Conservation (phyloP, 257 asterid species). For the Misopates orontium region DNA sequence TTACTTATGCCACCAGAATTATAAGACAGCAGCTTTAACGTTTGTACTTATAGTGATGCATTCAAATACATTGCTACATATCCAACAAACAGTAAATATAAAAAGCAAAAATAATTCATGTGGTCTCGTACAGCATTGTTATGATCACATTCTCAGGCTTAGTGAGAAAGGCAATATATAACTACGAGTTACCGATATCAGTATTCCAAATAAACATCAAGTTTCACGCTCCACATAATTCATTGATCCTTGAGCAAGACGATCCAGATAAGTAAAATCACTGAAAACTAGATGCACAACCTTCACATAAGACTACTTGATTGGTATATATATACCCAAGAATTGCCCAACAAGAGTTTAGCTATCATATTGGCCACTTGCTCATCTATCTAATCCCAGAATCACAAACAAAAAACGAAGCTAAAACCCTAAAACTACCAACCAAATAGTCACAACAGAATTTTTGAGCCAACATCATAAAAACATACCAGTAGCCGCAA, state of each 20-base stretch:
- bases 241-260: conserved; percentile 5
- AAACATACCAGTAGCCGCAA: too few relatives aligned
- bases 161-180: background rate
- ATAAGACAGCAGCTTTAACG: background rate
- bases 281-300: conserved; percentile 13
- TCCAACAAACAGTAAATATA: background rate
- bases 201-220: too few relatives aligned
- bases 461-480: background rate
- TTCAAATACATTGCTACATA: background rate
- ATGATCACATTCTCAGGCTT: too few relatives aligned
- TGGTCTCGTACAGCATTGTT: too few relatives aligned
- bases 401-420: background rate
- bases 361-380: background rate
- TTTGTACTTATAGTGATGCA: background rate
- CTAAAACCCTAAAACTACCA: background rate
- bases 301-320: conserved; percentile 10
- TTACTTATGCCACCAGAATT: background rate
- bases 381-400: conserved; percentile 1
- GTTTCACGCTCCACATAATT: too few relatives aligned
- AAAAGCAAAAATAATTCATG: background rate
- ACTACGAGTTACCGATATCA: background rate
- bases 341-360: background rate
- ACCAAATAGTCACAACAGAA: background rate
- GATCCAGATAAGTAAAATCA: conserved; percentile 3
- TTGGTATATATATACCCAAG: background rate